Evolutionary conservation across 306 rosid species (phyloP).

Genomic region (Acacia acuminata): DNA sequence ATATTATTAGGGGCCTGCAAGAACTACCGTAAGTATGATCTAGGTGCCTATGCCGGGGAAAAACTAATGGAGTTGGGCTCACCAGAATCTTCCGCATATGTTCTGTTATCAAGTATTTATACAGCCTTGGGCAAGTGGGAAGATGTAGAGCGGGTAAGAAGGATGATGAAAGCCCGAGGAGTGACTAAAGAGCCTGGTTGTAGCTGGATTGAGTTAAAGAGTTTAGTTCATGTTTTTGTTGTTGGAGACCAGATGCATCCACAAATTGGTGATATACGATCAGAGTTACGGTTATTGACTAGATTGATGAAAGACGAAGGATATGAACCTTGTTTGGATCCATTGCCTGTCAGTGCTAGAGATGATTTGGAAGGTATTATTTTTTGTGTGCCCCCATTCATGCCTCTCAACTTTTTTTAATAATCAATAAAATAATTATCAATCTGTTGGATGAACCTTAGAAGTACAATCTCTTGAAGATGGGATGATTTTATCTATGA

Average conservation of each 20-base stretch:
- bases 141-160: slow-evolving; percentile 79
- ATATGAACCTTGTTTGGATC: slow-evolving; percentile 43
- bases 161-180: slow-evolving; percentile 72
- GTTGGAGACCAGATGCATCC: slow-evolving; percentile 89
- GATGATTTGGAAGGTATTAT: slow-evolving; percentile 40
- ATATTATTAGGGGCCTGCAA: slow-evolving; percentile 77
- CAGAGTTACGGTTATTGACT: slow-evolving; percentile 48
- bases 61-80: slow-evolving; percentile 78
- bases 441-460: not conserved
- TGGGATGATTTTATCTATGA: not conserved
- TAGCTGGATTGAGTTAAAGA: slow-evolving; percentile 87
- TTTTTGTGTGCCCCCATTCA: slow-evolving; percentile 1
- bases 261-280: slow-evolving; percentile 51
- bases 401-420: slow-evolving; percentile 8
- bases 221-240: slow-evolving; percentile 81
- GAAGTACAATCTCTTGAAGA: not conserved
- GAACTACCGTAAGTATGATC: slow-evolving; percentile 64
- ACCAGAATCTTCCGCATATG: slow-evolving; percentile 73
- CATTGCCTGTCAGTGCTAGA: slow-evolving; percentile 6
- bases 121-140: slow-evolving; percentile 62
- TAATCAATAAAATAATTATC: not conserved
- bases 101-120: slow-evolving; percentile 74
- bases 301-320: slow-evolving; percentile 76
- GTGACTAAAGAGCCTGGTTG: slow-evolving; percentile 87
- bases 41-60: slow-evolving; percentile 86